Evolutionary conservation across 2,329 filamentous ascomycete species (phyloP).

Genomic region (Arthrinium phaeospermum): DNA sequence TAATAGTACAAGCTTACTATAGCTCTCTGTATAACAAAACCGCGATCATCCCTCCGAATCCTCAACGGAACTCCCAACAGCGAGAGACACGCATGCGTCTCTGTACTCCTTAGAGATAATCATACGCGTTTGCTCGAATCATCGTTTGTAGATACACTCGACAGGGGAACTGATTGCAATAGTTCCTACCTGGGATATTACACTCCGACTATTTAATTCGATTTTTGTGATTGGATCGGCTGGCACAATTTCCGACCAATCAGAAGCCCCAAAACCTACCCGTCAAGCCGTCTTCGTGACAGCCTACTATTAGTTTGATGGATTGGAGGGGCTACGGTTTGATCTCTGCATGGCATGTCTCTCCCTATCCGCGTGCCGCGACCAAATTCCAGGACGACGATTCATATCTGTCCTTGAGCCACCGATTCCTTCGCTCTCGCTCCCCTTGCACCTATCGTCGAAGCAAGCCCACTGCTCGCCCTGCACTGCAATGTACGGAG

Average conservation of each 20-base stretch:
- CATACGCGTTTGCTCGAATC: neutral
- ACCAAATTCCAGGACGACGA: slow-evolving; percentile 22
- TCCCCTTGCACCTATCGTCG: slow-evolving; percentile 21
- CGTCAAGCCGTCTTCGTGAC: slow-evolving; percentile 23
- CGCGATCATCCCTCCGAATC: neutral
- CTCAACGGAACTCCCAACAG: neutral
- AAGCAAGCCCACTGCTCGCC: neutral
- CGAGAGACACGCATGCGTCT: neutral
- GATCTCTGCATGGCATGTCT: slow-evolving; percentile 40
- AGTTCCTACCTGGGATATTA: neutral
- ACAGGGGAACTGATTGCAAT: slow-evolving; percentile 9
- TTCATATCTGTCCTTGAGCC: slow-evolving; percentile 23
- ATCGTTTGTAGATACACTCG: neutral
- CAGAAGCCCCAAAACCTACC: slow-evolving; percentile 3
- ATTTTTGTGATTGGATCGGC: slow-evolving; percentile 35
- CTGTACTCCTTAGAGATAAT: neutral
- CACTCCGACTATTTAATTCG: slow-evolving; percentile 4
- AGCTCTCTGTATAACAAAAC: neutral
- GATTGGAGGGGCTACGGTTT: slow-evolving; percentile 21
- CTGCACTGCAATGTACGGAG: neutral
- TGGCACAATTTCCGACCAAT: slow-evolving; percentile 21
- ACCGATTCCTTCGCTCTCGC: neutral
- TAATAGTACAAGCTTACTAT: neutral
- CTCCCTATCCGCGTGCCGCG: slow-evolving; percentile 34
- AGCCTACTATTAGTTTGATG: slow-evolving; percentile 18